A percentile compares a stretch with the other conserved stretches of the same genome.
phyloP scores from a whole-genome alignment of 208 protist species.

The Herpetomonas tarakana region DNA sequence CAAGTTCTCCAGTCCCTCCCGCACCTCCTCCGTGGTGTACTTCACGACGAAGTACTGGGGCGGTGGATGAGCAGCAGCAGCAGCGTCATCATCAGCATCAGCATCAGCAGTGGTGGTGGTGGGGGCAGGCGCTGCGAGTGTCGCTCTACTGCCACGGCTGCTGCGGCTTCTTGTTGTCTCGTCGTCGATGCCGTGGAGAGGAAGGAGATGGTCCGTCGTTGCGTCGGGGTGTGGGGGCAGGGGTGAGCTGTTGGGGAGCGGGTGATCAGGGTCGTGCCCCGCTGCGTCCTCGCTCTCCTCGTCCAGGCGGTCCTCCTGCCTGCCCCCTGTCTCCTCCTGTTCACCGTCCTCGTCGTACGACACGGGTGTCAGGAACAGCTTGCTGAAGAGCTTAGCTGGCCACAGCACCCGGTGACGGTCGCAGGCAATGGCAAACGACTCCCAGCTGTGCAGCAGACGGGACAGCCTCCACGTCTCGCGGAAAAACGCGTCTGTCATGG shows the following conservation, averaged over 20 bases:
- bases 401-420: background rate
- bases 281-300: no score
- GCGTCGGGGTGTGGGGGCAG: no score
- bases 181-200: no score
- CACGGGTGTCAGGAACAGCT: background rate
- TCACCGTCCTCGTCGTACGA: no score
- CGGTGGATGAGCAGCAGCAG: slow-evolving; percentile 8
- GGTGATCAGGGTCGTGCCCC: no score
- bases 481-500: slow-evolving; percentile 18
- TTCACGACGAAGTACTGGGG: background rate
- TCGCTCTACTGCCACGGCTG: no score
- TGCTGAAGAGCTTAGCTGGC: background rate
- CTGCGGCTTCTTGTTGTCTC: no score
- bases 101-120: slow-evolving; percentile 12
- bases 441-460: slow-evolving; percentile 4
- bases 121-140: no score
- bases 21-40: slow-evolving; percentile 14
- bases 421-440: slow-evolving; percentile 1
- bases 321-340: no score
- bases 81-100: slow-evolving; percentile 18
- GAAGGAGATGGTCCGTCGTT: no score
- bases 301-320: no score
- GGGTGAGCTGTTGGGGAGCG: no score
- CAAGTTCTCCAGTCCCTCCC: slow-evolving; percentile 7
- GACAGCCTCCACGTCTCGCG: slow-evolving; percentile 1